Evolutionary conservation across 2,329 filamentous ascomycete genomes (phyloP).

Genomic region (Plenodomus biglobosus): DNA sequence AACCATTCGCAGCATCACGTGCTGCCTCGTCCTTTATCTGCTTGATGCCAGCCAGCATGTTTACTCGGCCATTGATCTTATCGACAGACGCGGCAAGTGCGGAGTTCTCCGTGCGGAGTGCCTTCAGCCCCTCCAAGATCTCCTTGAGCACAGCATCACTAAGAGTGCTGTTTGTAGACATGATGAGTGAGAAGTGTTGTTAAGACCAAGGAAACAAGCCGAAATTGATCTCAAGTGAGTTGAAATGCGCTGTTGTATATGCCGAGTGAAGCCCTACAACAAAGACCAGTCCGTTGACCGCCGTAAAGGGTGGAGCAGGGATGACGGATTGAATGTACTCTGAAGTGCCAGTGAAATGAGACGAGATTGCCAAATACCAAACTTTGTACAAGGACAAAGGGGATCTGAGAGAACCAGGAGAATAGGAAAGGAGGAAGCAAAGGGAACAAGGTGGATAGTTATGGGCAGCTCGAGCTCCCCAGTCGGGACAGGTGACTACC

Average conservation of each 20-base stretch:
- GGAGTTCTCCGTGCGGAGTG: slow-evolving; percentile 59
- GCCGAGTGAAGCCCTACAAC: slow-evolving; percentile 9
- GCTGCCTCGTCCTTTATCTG: slow-evolving; percentile 56
- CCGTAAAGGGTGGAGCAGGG: slow-evolving; percentile 16
- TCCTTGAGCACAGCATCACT: slow-evolving; percentile 52
- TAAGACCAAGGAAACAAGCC: background rate
- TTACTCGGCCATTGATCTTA: slow-evolving; percentile 63
- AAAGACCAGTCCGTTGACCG: slow-evolving; percentile 8
- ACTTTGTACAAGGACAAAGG: slow-evolving; percentile 9
- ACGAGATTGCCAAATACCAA: slow-evolving; percentile 10
- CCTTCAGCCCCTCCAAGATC: slow-evolving; percentile 58
- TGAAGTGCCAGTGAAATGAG: background rate
- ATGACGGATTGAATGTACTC: slow-evolving; percentile 19
- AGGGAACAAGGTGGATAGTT: slow-evolving; percentile 15
- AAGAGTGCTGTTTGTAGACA: slow-evolving; percentile 35
- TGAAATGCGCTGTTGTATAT: slow-evolving; percentile 1
- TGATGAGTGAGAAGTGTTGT: slow-evolving; percentile 15
- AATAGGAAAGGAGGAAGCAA: slow-evolving; percentile 11
- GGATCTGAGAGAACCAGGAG: slow-evolving; percentile 15
- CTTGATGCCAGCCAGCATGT: slow-evolving; percentile 62
- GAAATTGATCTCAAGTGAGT: background rate
- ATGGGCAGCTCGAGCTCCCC: slow-evolving; percentile 13
- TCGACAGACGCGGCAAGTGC: slow-evolving; percentile 60
- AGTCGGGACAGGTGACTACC: slow-evolving; percentile 21
- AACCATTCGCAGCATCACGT: slow-evolving; percentile 23